Evolutionary conservation across 306 rosid species (phyloP), one percentile per base, ranked within the genome.

Genomic region (Gynostemma pentaphyllum): DNA sequence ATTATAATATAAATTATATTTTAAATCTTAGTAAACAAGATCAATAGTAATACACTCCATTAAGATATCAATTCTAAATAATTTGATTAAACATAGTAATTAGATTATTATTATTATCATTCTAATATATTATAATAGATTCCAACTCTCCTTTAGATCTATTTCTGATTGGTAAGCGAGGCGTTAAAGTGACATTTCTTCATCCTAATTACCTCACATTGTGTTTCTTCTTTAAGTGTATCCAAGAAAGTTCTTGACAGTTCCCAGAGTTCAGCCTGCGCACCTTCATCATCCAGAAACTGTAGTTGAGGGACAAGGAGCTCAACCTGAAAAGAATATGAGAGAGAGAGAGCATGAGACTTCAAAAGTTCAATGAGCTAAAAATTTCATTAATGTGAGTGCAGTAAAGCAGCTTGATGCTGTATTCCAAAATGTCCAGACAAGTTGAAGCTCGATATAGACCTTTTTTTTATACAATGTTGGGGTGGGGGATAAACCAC

Each of bases 281-380:
- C 98, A 8, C 98, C 96, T 84, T 92, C 98, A 57, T 92, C 96
- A 23, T 92, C 98, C 57, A 92, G 84, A 84, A 80, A 86, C 73
- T 88, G 90, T 66, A 92, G 89, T 70, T 92, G 98, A 22, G 98
- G 98, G 76, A 92, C 88, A 37, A 92, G 75, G 57, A 92, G 98
- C 76, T 92, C 98, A 65, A 92, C 98, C 98, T 92, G 54, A 70
- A 45, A 72, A 41, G 30, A 55, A 34, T 59, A 62, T 14, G 64
- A 7, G 48, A 34, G 18, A 37, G 1, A 30, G 26, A 5, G 62
- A 55, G 24, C 61, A 14, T 29, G 12, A 55, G 62, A 22, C 45
- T 16, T 55, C 29, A 32, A 7, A 32, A 32, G 37, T 9, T 39
- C 8, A 10, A 39, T 39, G 0, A 39, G 44, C 44, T 39, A 7